Evolutionary conservation across 179 eudicot species (phyloP).

Genomic region (Vitellaria paradoxa): DNA sequence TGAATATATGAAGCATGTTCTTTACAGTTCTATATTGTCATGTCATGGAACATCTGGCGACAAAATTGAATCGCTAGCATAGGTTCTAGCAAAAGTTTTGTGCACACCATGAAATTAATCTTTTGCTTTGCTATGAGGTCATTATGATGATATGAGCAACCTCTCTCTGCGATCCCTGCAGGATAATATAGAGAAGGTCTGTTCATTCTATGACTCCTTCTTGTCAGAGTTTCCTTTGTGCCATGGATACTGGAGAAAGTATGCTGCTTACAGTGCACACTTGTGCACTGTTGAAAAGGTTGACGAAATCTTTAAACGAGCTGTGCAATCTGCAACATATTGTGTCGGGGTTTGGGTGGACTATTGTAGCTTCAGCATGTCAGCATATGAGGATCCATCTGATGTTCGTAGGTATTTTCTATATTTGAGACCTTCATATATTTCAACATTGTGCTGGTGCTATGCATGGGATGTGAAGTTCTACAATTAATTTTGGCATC

Average conservation of each 20-base stretch:
- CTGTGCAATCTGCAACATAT: constrained; percentile 51
- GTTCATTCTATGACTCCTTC: constrained; percentile 66
- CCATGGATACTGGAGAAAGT: constrained; percentile 82
- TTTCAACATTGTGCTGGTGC: not conserved
- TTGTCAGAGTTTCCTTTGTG: constrained; percentile 79
- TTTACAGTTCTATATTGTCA: not conserved
- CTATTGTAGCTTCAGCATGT: constrained; percentile 66
- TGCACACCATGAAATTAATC: constrained; percentile 4
- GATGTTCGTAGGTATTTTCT: constrained; percentile 71
- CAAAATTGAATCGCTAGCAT: not conserved
- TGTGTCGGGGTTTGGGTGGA: constrained; percentile 82
- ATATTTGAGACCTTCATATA: not conserved
- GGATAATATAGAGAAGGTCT: constrained; percentile 65
- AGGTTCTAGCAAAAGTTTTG: not conserved
- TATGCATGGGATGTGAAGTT: not conserved
- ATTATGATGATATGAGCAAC: not conserved
- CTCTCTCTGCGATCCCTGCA: constrained; percentile 32
- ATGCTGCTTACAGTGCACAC: constrained; percentile 65
- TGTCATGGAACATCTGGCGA: not conserved
- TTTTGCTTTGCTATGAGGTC: constrained; percentile 7
- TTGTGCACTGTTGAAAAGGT: constrained; percentile 50
- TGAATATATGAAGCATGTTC: not conserved
- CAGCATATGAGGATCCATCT: constrained; percentile 58
- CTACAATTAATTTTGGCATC: not conserved
- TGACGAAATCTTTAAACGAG: constrained; percentile 64